Evolutionary conservation across 352 stramenopile genomes (phyloP).

Genomic region (Globisporangium lucens): DNA sequence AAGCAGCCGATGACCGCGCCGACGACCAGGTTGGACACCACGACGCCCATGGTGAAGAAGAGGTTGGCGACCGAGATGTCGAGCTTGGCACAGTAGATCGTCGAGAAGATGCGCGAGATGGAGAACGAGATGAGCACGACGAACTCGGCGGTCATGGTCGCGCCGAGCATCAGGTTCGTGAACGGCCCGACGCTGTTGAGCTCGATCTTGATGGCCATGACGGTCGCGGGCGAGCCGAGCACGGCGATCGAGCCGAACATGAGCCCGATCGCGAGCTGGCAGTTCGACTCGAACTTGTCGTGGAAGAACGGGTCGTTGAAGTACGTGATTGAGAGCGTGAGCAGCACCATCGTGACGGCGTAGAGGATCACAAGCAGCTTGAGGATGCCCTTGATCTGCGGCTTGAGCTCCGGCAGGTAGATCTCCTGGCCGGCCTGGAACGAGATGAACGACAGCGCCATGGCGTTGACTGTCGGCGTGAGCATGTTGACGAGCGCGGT

Average conservation of each 20-base stretch:
- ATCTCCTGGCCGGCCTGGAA: slow-evolving; percentile 74
- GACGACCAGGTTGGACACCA: slow-evolving; percentile 51
- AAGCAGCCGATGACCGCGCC: slow-evolving; percentile 39
- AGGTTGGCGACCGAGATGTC: slow-evolving; percentile 48
- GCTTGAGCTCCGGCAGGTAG: slow-evolving; percentile 57
- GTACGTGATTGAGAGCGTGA: slow-evolving; percentile 42
- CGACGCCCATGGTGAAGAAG: slow-evolving; percentile 51
- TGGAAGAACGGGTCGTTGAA: slow-evolving; percentile 62
- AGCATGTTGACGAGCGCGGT: slow-evolving; percentile 38
- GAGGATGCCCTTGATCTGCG: slow-evolving; percentile 63
- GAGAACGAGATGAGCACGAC: slow-evolving; percentile 72
- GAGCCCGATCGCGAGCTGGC: slow-evolving; percentile 61
- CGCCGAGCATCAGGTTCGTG: slow-evolving; percentile 70
- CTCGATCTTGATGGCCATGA: slow-evolving; percentile 80
- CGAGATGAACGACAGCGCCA: slow-evolving; percentile 73
- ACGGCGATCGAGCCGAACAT: slow-evolving; percentile 77
- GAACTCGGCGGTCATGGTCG: slow-evolving; percentile 70
- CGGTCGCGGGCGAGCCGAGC: slow-evolving; percentile 55
- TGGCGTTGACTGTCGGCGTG: slow-evolving; percentile 47
- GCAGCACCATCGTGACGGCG: slow-evolving; percentile 46
- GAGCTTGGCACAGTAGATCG: slow-evolving; percentile 58
- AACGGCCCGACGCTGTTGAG: slow-evolving; percentile 71
- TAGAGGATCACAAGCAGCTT: slow-evolving; percentile 48
- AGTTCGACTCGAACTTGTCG: slow-evolving; percentile 36
- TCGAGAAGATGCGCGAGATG: slow-evolving; percentile 55